Base-by-base conservation (phyloP, 2,329 filamentous ascomycete species). In the Leptographium lundbergii region DNA sequence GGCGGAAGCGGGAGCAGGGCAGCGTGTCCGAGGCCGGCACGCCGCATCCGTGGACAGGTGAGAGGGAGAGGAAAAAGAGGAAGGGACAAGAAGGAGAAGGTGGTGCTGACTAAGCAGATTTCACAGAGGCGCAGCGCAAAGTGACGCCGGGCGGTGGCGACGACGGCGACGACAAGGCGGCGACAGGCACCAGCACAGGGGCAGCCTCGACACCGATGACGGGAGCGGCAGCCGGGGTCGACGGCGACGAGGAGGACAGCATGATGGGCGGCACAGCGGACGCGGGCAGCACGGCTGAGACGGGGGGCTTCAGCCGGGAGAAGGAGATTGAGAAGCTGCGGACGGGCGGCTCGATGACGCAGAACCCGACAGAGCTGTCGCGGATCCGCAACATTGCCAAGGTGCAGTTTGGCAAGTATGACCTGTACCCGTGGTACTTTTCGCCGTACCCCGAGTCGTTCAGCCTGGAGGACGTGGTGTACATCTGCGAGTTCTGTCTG, bases 381-480 rank as follows among this genome's bases (percentile, higher is more conserved):
- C 87, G 95, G 57, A 95, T 99, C 59, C 87, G 94, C 67, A 99
- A 99, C 69, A 85, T 99, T 64, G 89, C 89, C 58, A 91, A 88
- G 65, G 86, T 99, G 4, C 92, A 97, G 70, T 97, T 99, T 78
- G 95, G 94, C 52, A 85, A 86, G 66, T 87, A 85, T 69, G 90
- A 96, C 67, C 82, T 99, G 51, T 95, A 95, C 70, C 94, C 94
- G 0, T 99, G 94, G 94, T 99, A 99, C 72, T 99, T 99, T 75
- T 96, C 91, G 6, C 94, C 94, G 0, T 99, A 99, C 67, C 94
- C 94, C 0, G 88, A 95, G 68, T 79, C 85, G 2, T 97, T 95
- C 70, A 86, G 87, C 25, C 88, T 94, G 65, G 88, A 87, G 65
- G 94, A 99, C 65, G 80, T 94, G 63, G 89, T 97, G 64, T 96